Evolutionary conservation across 768 basidiomycete species (phyloP).

Genomic region (Termitomyces heimii): DNA sequence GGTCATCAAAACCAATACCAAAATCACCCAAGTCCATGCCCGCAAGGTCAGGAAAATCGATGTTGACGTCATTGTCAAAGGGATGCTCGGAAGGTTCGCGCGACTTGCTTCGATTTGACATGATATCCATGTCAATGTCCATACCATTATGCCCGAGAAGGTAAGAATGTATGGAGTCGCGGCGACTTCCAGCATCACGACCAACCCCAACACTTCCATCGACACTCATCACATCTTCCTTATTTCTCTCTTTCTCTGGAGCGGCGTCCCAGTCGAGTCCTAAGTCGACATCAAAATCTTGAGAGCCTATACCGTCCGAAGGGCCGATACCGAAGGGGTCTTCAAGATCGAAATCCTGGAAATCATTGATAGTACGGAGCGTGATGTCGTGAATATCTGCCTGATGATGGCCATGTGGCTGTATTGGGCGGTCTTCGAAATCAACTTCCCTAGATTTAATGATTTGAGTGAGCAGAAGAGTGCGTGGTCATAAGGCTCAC

Average conservation of each 20-base stretch:
- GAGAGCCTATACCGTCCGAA: constrained; percentile 79
- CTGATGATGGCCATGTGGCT: constrained; percentile 70
- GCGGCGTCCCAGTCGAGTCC: constrained; percentile 75
- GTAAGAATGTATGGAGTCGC: constrained; percentile 59
- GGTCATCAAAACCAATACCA: constrained; percentile 64
- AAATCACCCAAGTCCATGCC: constrained; percentile 60
- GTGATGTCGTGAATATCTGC: constrained; percentile 88
- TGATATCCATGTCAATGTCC: constrained; percentile 52
- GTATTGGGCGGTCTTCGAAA: constrained; percentile 63
- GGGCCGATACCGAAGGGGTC: constrained; percentile 79
- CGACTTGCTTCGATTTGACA: constrained; percentile 56
- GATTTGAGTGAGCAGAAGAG: constrained; percentile 2
- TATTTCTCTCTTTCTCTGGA: constrained; percentile 27
- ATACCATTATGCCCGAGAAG: constrained; percentile 41
- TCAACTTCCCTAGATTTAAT: constrained; percentile 63
- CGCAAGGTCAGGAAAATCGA: constrained; percentile 45
- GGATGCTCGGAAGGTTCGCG: constrained; percentile 63
- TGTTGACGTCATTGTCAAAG: constrained; percentile 48
- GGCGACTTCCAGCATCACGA: constrained; percentile 55
- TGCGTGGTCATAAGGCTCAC: constrained; percentile 29
- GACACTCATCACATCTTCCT: constrained; percentile 49
- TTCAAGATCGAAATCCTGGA: constrained; percentile 57
- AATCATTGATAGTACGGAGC: constrained; percentile 70
- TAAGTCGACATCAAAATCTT: constrained; percentile 75
- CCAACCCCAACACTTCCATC: constrained; percentile 68